Evolutionary conservation across 495 filamentous ascomycete genomes (phyloP).

Genomic region (Penicillium pulvis): DNA sequence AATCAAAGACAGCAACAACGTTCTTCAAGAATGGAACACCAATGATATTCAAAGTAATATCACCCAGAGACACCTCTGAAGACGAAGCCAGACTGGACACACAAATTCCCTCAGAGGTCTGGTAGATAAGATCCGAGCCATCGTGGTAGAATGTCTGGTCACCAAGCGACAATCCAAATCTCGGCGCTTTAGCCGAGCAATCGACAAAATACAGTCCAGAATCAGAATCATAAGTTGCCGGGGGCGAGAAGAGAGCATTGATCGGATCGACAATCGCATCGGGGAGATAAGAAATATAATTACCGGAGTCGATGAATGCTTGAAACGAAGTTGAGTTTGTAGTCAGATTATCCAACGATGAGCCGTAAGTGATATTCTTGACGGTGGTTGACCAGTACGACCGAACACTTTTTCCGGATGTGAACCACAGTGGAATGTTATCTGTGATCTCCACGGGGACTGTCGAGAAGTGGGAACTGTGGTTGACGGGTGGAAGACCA

Average conservation of each 20-base stretch:
- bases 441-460: conserved; percentile 30
- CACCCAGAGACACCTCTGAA: conserved; percentile 26
- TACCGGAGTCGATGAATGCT: conserved; percentile 71
- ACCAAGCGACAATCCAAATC: conserved; percentile 52
- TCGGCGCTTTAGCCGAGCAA: conserved; percentile 58
- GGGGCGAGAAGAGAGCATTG: conserved; percentile 61
- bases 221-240: conserved; percentile 41
- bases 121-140: conserved; percentile 56
- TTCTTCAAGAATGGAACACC: conserved; percentile 78
- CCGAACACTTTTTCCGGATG: conserved; percentile 11
- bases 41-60: conserved; percentile 52
- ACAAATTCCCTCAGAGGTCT: conserved; percentile 38
- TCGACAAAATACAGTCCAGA: conserved; percentile 61
- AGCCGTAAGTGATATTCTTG: conserved; percentile 18
- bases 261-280: conserved; percentile 55
- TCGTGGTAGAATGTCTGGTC: conserved; percentile 47
- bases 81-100: conserved; percentile 36
- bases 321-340: conserved; percentile 27
- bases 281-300: conserved; percentile 63
- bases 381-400: conserved; percentile 34
- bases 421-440: conserved; percentile 19
- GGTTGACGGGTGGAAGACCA: conserved; percentile 26
- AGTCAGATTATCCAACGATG: conserved; percentile 1
- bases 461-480: conserved; percentile 16
- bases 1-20: conserved; percentile 67